Conservation (phyloP, 495 filamentous ascomycete species). For the Rhypophila decipiens region DNA sequence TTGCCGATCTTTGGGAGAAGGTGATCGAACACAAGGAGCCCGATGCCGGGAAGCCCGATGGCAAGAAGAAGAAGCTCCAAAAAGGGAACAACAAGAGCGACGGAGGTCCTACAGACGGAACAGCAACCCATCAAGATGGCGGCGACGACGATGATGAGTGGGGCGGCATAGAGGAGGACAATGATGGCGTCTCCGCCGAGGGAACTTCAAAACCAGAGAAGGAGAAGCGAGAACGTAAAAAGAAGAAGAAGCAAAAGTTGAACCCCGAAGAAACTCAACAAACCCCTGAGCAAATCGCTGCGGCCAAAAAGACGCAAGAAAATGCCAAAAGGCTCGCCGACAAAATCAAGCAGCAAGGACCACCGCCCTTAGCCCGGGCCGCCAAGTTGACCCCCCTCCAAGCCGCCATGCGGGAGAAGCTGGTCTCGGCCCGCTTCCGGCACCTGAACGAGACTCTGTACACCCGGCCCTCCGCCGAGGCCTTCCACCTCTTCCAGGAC, state of each 20-base stretch:
- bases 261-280: slow-evolving; percentile 8
- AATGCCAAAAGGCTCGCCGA: slow-evolving; percentile 2
- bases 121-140: slow-evolving; percentile 35
- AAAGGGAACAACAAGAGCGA: not conserved
- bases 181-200: not conserved
- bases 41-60: not conserved
- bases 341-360: slow-evolving; percentile 8
- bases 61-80: not conserved
- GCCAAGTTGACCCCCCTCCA: slow-evolving; percentile 81
- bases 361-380: slow-evolving; percentile 16
- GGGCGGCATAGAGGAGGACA: slow-evolving; percentile 16
- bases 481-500: slow-evolving; percentile 67
- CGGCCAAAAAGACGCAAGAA: slow-evolving; percentile 2
- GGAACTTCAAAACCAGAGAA: slow-evolving; percentile 11
- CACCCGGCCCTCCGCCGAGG: slow-evolving; percentile 75
- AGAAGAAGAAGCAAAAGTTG: slow-evolving; percentile 28
- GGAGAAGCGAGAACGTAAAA: slow-evolving; percentile 31
- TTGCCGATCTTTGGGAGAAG: slow-evolving; percentile 68
- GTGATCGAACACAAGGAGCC: slow-evolving; percentile 62
- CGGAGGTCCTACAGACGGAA: slow-evolving; percentile 18
- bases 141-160: slow-evolving; percentile 11
- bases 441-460: slow-evolving; percentile 96
- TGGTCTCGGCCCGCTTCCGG: slow-evolving; percentile 90
- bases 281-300: slow-evolving; percentile 8
- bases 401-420: slow-evolving; percentile 85